Conservation (phyloP, 2,329 filamentous ascomycete species). For the Fusarium caatingaense region DNA sequence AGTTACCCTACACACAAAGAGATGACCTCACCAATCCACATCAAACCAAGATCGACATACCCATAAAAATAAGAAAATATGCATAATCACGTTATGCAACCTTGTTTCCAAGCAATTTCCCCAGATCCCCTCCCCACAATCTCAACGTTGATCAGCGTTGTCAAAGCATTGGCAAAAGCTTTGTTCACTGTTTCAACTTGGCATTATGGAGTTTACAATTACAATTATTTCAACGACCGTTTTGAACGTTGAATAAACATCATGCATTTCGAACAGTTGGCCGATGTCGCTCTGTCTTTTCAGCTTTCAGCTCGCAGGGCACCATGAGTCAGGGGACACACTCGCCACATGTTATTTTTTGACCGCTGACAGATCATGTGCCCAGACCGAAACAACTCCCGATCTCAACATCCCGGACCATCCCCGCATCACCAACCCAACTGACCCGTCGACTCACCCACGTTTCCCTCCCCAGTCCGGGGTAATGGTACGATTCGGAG, state of each 20-base stretch:
- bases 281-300: fast-evolving
- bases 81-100: not conserved
- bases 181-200: not conserved
- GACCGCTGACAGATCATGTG: not conserved
- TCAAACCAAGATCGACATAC: not conserved
- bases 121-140: not conserved
- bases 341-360: too few species aligned
- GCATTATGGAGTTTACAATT: not conserved
- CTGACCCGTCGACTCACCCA: not conserved
- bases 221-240: fast-evolving
- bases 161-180: constrained; percentile 1
- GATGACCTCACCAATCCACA: not conserved
- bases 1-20: not conserved
- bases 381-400: not conserved
- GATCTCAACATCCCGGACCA: not conserved
- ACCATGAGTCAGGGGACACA: not conserved
- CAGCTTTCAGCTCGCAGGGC: not conserved
- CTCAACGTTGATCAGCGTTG: not conserved
- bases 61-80: not conserved
- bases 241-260: not conserved
- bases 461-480: not conserved
- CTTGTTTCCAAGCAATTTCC: not conserved
- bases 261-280: not conserved
- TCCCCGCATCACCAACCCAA: not conserved
- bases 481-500: not conserved